Percentiles rank a stretch among this genome's conserved stretches.
phyloP scores from a whole-genome alignment of 352 stramenopile genomes.

The Saprolegnia diclina region DNA sequence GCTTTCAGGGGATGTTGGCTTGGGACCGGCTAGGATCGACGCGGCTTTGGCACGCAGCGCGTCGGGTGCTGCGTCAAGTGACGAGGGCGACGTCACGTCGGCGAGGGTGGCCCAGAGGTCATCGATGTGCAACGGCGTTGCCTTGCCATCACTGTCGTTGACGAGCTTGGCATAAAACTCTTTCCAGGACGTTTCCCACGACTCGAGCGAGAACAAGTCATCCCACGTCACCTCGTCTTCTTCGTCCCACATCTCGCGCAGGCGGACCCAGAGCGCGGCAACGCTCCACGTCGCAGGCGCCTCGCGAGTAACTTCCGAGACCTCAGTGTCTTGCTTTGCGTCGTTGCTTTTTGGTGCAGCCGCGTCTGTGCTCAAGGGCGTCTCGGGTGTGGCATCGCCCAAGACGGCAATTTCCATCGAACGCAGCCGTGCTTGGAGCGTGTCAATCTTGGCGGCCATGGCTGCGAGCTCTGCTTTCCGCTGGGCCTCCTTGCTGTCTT shows the following conservation, averaged over 20 bases:
- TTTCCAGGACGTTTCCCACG: slow-evolving; percentile 9
- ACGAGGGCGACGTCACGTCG: neutral
- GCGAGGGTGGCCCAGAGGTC: neutral
- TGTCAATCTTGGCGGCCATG: slow-evolving; percentile 47
- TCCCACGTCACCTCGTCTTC: slow-evolving; percentile 7
- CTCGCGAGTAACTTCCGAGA: neutral
- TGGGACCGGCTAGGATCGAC: neutral
- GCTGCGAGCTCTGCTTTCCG: slow-evolving; percentile 47
- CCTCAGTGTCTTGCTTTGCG: no score
- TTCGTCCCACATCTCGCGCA: slow-evolving; percentile 12
- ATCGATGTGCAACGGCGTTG: neutral
- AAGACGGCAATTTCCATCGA: slow-evolving; percentile 45
- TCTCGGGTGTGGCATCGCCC: neutral
- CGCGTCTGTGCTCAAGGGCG: neutral
- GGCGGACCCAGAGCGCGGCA: neutral
- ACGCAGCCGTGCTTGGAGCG: slow-evolving; percentile 51
- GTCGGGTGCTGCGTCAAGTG: neutral
- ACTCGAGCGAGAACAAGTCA: slow-evolving; percentile 1
- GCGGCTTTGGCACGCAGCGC: neutral
- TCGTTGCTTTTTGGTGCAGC: no score
- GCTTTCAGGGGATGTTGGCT: neutral
- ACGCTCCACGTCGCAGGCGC: neutral
- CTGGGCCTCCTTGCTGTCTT: slow-evolving; percentile 39
- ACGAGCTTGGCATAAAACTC: slow-evolving; percentile 5
- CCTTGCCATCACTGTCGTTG: neutral